Percentiles rank a stretch among this genome's conserved stretches.
phyloP scores from a whole-genome alignment of 2,329 filamentous ascomycete species.

The Pestalotiopsis sp. region DNA sequence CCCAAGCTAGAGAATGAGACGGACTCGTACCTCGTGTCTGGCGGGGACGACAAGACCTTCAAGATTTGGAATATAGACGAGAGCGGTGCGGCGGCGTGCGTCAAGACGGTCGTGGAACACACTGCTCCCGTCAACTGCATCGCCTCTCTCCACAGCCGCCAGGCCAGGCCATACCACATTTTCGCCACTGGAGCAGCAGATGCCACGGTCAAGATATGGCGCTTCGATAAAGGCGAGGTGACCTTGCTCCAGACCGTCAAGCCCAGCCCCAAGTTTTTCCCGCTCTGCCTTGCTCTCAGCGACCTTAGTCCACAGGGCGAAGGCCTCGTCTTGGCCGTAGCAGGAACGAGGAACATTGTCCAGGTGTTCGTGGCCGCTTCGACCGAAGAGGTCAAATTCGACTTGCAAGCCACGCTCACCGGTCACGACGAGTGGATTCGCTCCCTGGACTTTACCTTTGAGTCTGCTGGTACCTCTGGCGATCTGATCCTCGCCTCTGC shows the following conservation, averaged over 20 bases:
- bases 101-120: conserved; percentile 68
- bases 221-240: conserved; percentile 50
- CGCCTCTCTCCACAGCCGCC: conserved; percentile 40
- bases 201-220: conserved; percentile 73
- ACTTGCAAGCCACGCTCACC: conserved; percentile 73
- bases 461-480: conserved; percentile 53
- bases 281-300: conserved; percentile 73
- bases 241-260: conserved; percentile 70
- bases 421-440: conserved; percentile 97
- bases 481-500: conserved; percentile 88
- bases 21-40: conserved; percentile 69
- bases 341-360: conserved; percentile 80
- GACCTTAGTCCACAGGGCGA: conserved; percentile 54
- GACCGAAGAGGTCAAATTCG: conserved; percentile 54
- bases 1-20: conserved; percentile 47
- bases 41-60: conserved; percentile 78
- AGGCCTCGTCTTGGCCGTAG: conserved; percentile 74
- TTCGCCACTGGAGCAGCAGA: conserved; percentile 83
- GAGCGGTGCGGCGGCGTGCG: conserved; percentile 36
- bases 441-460: conserved; percentile 76
- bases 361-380: conserved; percentile 72
- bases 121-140: conserved; percentile 76
- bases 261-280: conserved; percentile 79
- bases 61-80: conserved; percentile 65
- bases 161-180: conserved; percentile 31